Evolutionary conservation across 2,329 filamentous ascomycete genomes (phyloP), one percentile per base, ranked within the genome.

Genomic region (Huntiella abstrusa): DNA sequence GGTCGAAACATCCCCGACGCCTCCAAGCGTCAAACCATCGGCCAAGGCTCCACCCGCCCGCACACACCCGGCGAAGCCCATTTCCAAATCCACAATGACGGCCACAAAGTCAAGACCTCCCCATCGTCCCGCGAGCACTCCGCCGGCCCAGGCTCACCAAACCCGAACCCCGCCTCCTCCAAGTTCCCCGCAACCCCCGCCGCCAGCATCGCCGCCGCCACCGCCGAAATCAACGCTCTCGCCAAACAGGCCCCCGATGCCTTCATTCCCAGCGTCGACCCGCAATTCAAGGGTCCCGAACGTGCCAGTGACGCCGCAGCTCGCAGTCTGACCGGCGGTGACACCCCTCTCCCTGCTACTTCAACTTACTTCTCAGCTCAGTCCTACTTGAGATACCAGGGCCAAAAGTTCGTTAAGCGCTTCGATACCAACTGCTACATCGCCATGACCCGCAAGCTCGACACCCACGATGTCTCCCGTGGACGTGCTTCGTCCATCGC

Each of bases 351-450:
- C 28, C 44, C 43, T 4, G 62, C 71, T 5, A 73, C 75, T 0
- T 77, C 78, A 5, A 91, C 84, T n/a, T 95, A 95, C 63, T 98
- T 96, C 63, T 96, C 91, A 0, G 91, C 91, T 1, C 91, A 98
- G 60, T 95, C 87, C 0, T 98, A 98, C 62, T 73, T 98, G 38
- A 82, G 91, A 15, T 98, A 98, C 62, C 91, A 98, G 63, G 88
- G 86, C 47, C 75, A 80, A 55, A 98, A 98, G 62, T 98, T 98
- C 56, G 91, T 96, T 55, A 86, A 83, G 61, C 82, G 91, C 7
- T 98, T 96, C 60, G 91, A 98, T 62, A 84, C 86, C 56, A 98
- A 98, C 61, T 98, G 91, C 65, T 98, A 98, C 65, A 96, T 98
- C 54, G 87, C 91, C 54, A 95, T 98, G 62, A 96, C 91, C 4